Conservation (phyloP, 2,329 filamentous ascomycete genomes). For the Diaporthe sp. region DNA sequence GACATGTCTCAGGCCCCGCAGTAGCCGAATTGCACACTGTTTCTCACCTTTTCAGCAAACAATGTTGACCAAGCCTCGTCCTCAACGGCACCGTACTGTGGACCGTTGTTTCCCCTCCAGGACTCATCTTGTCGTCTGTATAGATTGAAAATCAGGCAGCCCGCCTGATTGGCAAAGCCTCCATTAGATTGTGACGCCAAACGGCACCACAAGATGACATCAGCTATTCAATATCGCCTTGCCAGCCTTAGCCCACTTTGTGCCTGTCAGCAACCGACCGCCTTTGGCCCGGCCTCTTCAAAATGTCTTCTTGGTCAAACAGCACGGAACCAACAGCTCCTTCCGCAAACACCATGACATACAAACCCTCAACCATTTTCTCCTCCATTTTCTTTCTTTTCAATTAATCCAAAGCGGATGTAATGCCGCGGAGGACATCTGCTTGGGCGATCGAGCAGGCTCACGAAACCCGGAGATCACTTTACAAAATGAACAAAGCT, state of each 20-base stretch:
- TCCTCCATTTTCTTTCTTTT: no score
- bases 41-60: not conserved
- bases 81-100: not conserved
- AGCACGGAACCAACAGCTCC: not conserved
- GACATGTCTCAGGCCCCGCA: not conserved
- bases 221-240: not conserved
- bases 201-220: not conserved
- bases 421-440: not conserved
- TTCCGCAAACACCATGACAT: not conserved
- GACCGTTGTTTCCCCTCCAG: not conserved
- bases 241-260: not conserved
- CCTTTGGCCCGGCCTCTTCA: not conserved
- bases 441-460: not conserved
- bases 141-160: not conserved
- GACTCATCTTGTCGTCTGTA: not conserved
- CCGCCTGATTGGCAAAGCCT: not conserved
- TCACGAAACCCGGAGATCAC: not conserved
- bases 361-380: no score
- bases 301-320: not conserved
- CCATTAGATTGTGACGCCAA: not conserved
- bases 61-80: not conserved
- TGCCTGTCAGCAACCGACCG: conserved; percentile 3
- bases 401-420: not conserved
- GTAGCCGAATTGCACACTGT: not conserved
- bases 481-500: not conserved